These are phyloP conservation scores for Chlorella vulgaris DNA, from an alignment of 139 green algal genomes.

Conservation along the genomic window DNA sequence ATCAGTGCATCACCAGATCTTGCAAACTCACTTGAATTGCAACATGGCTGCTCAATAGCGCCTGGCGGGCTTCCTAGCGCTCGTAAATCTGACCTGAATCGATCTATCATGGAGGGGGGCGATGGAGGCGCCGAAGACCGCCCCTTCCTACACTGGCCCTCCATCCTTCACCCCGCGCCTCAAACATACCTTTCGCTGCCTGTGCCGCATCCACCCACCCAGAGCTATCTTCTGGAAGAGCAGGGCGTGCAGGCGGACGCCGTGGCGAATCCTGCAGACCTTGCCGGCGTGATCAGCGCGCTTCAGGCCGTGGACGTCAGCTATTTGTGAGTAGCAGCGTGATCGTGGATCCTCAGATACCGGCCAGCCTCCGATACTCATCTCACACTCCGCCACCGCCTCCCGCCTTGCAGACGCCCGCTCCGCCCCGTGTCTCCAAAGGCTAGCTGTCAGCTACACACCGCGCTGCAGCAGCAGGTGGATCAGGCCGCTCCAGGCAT, in stretches of 20 bases:
- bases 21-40: too few species aligned
- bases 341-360: not conserved
- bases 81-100: too few species aligned
- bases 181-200: not conserved
- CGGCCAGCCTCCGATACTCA: too few species aligned
- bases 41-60: too few species aligned
- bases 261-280: not conserved
- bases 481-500: not conserved
- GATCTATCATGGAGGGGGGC: not conserved
- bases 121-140: not conserved
- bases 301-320: constrained; percentile 10
- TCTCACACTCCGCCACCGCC: not conserved
- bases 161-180: not conserved
- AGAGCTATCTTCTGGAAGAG: not conserved
- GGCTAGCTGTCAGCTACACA: not conserved
- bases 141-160: constrained; percentile 8
- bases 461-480: constrained; percentile 7
- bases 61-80: too few species aligned
- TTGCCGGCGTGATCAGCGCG: not conserved
- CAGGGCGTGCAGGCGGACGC: too few species aligned
- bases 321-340: constrained; percentile 12
- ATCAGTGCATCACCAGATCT: too few species aligned
- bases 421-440: not conserved
- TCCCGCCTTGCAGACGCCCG: constrained; percentile 20
- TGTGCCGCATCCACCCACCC: not conserved